Conservation (phyloP, 1,139 yeast species). For the Protomyces gravidus region DNA sequence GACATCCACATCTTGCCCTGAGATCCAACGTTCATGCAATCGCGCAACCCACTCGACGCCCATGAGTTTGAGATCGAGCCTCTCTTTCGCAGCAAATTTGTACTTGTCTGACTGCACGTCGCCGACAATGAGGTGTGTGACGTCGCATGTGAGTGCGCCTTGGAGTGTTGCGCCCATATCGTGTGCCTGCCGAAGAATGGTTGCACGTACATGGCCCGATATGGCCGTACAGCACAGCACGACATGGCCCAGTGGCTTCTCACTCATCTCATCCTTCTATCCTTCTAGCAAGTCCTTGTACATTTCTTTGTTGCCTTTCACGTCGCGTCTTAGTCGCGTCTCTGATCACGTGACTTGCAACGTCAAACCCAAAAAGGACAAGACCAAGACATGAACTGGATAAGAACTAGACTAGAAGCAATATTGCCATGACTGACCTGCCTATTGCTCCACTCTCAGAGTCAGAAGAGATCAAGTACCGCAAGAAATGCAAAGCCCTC, state of each 20-base stretch:
- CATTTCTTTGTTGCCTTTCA: neutral
- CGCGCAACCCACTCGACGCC: constrained; percentile 47
- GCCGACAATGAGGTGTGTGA: constrained; percentile 65
- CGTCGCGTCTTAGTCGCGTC: neutral
- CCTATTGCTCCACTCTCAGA: neutral
- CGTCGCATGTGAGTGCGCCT: constrained; percentile 63
- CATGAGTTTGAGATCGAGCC: constrained; percentile 59
- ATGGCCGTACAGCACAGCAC: constrained; percentile 40
- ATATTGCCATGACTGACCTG: no score
- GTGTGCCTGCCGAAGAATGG: constrained; percentile 28
- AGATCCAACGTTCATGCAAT: constrained; percentile 53
- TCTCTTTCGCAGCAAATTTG: constrained; percentile 54
- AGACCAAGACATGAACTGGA: no score
- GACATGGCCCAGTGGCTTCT: constrained; percentile 37
- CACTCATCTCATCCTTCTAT: constrained; percentile 10
- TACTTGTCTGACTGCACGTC: constrained; percentile 63
- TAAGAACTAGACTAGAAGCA: no score
- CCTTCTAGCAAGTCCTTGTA: no score
- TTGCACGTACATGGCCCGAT: constrained; percentile 32
- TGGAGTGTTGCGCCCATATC: constrained; percentile 62
- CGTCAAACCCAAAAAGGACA: no score
- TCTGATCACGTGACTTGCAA: neutral
- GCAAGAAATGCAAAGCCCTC: constrained; percentile 66
- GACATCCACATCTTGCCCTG: constrained; percentile 47
- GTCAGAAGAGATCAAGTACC: constrained; percentile 41